Percentiles rank a stretch among this genome's conserved stretches.
Evolutionary conservation across 2,329 filamentous ascomycete species (phyloP).

Genomic region (Daldinia sp.): DNA sequence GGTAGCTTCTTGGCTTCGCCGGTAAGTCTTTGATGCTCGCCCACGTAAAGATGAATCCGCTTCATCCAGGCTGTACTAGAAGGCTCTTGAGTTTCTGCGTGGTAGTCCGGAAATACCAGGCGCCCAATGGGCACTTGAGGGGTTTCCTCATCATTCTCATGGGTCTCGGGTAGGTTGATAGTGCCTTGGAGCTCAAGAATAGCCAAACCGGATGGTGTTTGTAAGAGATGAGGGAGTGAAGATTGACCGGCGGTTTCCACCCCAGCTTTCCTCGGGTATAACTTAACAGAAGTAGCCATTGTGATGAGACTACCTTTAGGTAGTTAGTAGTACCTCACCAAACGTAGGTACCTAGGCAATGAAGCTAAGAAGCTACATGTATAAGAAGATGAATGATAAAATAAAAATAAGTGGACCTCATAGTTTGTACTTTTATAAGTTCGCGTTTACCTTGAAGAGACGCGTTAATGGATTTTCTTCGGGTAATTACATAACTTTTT

Average conservation of each 20-base stretch:
- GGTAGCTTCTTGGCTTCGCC: constrained; percentile 91
- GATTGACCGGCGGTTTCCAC: constrained; percentile 49
- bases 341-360: not conserved
- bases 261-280: constrained; percentile 56
- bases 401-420: not conserved
- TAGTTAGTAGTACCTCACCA: not conserved
- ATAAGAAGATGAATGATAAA: not conserved
- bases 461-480: constrained; percentile 37
- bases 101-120: constrained; percentile 82
- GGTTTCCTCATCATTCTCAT: constrained; percentile 51
- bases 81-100: constrained; percentile 60
- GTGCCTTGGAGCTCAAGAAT: constrained; percentile 93
- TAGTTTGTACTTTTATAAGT: constrained; percentile 3
- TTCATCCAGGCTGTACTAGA: constrained; percentile 86
- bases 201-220: constrained; percentile 89
- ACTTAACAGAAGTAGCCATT: constrained; percentile 54
- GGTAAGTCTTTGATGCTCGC: constrained; percentile 86
- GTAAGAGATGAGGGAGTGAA: constrained; percentile 83
- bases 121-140: constrained; percentile 72
- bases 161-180: constrained; percentile 76
- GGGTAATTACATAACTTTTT: constrained; percentile 21
- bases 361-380: not conserved
- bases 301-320: constrained; percentile 3
- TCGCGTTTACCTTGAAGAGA: constrained; percentile 7
- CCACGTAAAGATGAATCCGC: constrained; percentile 87